Conservation (phyloP, 306 rosid species). For the Purshia tridentata region DNA sequence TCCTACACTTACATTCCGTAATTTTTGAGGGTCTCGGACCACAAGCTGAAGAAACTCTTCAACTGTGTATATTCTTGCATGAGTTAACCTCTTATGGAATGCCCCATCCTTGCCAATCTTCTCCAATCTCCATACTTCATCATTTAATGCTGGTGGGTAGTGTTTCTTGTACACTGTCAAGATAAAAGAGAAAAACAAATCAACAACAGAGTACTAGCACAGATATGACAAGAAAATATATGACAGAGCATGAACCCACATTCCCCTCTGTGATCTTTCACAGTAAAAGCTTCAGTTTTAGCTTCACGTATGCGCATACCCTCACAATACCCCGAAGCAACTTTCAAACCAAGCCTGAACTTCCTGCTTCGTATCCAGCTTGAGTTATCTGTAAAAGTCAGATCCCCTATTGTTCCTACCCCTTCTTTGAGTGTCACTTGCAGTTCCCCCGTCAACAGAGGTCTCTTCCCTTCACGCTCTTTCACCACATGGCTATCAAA, state of each 20-base stretch:
- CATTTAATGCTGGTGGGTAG: conserved; percentile 84
- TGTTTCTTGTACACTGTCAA: conserved; percentile 96
- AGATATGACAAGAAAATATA: conserved; percentile 9
- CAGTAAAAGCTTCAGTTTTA: conserved; percentile 97
- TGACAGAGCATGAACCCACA: conserved; percentile 48
- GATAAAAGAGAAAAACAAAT: conserved; percentile 7
- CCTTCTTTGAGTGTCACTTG: conserved; percentile 96
- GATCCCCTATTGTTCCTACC: conserved; percentile 88
- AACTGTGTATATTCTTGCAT: conserved; percentile 50
- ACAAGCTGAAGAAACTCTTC: conserved; percentile 89
- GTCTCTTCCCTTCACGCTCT: conserved; percentile 98
- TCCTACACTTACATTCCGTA: conserved; percentile 69
- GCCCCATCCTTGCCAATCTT: conserved; percentile 99
- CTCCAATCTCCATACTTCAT: conserved; percentile 98
- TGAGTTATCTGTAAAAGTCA: conserved; percentile 93
- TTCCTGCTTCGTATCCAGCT: conserved; percentile 99
- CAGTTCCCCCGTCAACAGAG: conserved; percentile 89
- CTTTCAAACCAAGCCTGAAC: conserved; percentile 92
- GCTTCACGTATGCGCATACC: conserved; percentile 89
- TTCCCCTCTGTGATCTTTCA: conserved; percentile 99
- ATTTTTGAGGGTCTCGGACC: conserved; percentile 68
- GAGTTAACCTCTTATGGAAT: conserved; percentile 84
- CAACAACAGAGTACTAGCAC: background rate
- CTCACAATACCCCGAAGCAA: conserved; percentile 71
- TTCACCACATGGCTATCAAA: conserved; percentile 94